phyloP scores from a whole-genome alignment of 106 monocot species.

The Platanthera zijinensis region DNA sequence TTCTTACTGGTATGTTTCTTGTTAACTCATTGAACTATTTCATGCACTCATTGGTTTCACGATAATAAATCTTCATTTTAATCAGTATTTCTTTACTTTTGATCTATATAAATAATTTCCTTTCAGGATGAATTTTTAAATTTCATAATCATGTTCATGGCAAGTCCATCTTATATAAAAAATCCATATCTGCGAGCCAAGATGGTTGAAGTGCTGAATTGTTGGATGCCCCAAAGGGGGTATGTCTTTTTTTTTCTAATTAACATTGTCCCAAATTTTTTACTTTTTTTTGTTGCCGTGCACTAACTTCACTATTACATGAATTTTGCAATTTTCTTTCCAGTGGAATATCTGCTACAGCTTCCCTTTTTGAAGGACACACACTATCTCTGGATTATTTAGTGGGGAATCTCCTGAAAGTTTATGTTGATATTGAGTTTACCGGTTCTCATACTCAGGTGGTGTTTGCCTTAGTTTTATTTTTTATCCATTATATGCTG shows the following conservation, averaged over 20 bases:
- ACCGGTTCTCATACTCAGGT: slow-evolving; percentile 98
- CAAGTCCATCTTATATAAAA: slow-evolving; percentile 74
- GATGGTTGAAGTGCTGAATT: slow-evolving; percentile 99
- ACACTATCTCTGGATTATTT: slow-evolving; percentile 77
- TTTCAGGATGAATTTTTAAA: slow-evolving; percentile 93
- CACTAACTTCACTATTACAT: neutral
- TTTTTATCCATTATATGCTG: neutral
- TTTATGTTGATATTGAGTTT: slow-evolving; percentile 99
- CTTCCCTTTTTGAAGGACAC: slow-evolving; percentile 92
- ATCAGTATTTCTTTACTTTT: neutral
- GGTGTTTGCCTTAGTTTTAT: slow-evolving; percentile 2
- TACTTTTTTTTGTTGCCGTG: neutral
- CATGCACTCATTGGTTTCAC: neutral
- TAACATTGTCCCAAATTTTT: slow-evolving; percentile 1
- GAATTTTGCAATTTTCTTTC: slow-evolving; percentile 6
- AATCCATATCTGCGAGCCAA: slow-evolving; percentile 95
- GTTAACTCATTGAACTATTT: neutral
- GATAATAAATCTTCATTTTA: neutral
- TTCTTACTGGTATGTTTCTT: slow-evolving; percentile 50
- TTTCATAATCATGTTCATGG: slow-evolving; percentile 99
- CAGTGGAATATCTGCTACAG: slow-evolving; percentile 67
- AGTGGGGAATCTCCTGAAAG: slow-evolving; percentile 82
- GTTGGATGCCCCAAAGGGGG: slow-evolving; percentile 92
- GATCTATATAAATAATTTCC: slow-evolving; percentile 6
- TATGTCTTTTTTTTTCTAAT: slow-evolving; percentile 5